phyloP scores from a whole-genome alignment of 176 grass and related monocot genomes.

The Oryza officinalis region DNA sequence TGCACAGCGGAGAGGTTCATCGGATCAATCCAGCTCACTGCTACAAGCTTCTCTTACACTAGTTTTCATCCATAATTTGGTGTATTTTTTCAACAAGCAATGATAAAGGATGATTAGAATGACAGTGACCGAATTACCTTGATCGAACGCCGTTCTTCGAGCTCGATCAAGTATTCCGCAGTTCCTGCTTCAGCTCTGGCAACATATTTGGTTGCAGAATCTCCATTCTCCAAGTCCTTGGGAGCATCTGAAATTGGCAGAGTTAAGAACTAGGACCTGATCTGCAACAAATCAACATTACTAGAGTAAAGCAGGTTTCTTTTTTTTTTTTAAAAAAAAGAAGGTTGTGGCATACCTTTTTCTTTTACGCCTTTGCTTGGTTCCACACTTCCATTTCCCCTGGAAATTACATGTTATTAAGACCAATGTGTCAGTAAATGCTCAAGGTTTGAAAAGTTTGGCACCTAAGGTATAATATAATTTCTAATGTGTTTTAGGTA shows the following conservation, averaged over 20 bases:
- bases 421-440: background rate
- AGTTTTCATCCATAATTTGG: slow-evolving; percentile 10
- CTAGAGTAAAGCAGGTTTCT: background rate
- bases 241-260: slow-evolving; percentile 33
- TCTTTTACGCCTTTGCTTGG: background rate
- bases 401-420: background rate
- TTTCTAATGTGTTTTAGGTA: background rate
- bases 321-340: background rate
- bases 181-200: slow-evolving; percentile 82
- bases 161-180: slow-evolving; percentile 72
- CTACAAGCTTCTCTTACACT: background rate
- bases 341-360: slow-evolving; percentile 34
- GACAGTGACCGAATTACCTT: slow-evolving; percentile 45
- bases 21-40: background rate
- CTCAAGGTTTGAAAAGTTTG: background rate
- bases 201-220: slow-evolving; percentile 27
- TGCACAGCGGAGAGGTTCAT: background rate
- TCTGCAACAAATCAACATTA: background rate
- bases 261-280: slow-evolving; percentile 27
- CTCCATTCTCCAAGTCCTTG: slow-evolving; percentile 67
- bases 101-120: background rate
- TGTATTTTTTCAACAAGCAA: background rate
- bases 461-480: background rate
- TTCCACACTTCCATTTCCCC: slow-evolving; percentile 11
- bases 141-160: slow-evolving; percentile 84